Evolutionary conservation across 345 rosid genomes (phyloP).

Genomic region (Boechera retrofracta): DNA sequence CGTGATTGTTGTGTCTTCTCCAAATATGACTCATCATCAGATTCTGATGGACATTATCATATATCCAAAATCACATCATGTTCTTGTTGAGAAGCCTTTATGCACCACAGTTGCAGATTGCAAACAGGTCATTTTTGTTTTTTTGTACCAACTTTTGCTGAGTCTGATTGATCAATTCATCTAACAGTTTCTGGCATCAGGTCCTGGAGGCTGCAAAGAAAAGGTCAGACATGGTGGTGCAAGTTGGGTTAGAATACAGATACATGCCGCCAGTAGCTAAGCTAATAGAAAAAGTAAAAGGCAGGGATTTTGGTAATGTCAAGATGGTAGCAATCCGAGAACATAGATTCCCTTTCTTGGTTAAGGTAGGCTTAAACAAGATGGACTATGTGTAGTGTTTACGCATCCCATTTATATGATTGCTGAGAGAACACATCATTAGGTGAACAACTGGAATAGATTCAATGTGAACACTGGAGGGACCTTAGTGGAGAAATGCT

Average conservation of each 20-base stretch:
- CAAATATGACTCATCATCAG: slow-evolving; percentile 91
- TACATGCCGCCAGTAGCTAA: slow-evolving; percentile 98
- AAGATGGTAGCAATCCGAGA: slow-evolving; percentile 95
- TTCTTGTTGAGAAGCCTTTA: slow-evolving; percentile 95
- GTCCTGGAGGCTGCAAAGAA: slow-evolving; percentile 75
- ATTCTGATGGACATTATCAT: slow-evolving; percentile 80
- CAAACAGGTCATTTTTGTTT: slow-evolving; percentile 56
- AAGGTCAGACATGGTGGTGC: slow-evolving; percentile 84
- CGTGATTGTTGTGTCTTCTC: slow-evolving; percentile 80
- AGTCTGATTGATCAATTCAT: not conserved
- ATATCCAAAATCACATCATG: slow-evolving; percentile 81
- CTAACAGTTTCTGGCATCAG: slow-evolving; percentile 46
- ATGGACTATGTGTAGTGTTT: slow-evolving; percentile 16
- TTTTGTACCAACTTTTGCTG: not conserved
- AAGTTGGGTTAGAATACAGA: slow-evolving; percentile 91
- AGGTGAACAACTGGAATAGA: slow-evolving; percentile 96
- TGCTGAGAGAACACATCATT: slow-evolving; percentile 22
- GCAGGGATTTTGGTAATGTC: slow-evolving; percentile 67
- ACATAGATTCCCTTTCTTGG: slow-evolving; percentile 91
- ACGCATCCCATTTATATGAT: slow-evolving; percentile 14
- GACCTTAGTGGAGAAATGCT: slow-evolving; percentile 95
- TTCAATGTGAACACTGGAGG: slow-evolving; percentile 92
- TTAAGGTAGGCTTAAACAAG: slow-evolving; percentile 79
- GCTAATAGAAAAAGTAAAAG: slow-evolving; percentile 73
- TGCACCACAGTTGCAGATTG: slow-evolving; percentile 90